phyloP scores from a whole-genome alignment of 106 monocot genomes.

The Dendrobium officinale region DNA sequence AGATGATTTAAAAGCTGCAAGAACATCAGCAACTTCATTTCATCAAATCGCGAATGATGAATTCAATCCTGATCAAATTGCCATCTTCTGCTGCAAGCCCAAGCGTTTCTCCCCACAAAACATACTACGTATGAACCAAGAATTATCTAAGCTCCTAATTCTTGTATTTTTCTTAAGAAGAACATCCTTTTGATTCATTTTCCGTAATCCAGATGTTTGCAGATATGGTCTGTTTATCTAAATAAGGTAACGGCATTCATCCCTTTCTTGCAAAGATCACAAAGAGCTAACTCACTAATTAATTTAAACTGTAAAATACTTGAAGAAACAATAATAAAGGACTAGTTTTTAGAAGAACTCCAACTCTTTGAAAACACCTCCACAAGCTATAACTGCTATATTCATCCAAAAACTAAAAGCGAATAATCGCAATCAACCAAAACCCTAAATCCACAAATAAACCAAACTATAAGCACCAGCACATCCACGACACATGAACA shows the following conservation, averaged over 20 bases:
- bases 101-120: background rate
- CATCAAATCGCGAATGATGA: background rate
- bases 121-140: background rate
- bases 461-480: background rate
- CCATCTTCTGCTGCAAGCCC: background rate
- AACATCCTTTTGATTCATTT: background rate
- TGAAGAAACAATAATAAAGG: background rate
- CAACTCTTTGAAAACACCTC: background rate
- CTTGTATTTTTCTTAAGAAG: background rate
- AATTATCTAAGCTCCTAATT: background rate
- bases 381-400: background rate
- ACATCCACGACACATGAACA: background rate
- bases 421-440: background rate
- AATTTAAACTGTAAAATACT: background rate
- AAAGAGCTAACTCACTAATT: background rate
- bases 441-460: slow-evolving; percentile 1
- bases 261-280: background rate
- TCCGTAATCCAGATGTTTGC: background rate
- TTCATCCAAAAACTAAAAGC: background rate
- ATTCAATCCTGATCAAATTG: slow-evolving; percentile 6
- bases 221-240: background rate
- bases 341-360: background rate
- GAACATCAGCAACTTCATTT: background rate
- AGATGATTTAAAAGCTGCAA: background rate
- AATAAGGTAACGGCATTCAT: background rate